Evolutionary conservation across 148 eudicot species (phyloP).

Genomic region (Vaccinium macrocarpon): DNA sequence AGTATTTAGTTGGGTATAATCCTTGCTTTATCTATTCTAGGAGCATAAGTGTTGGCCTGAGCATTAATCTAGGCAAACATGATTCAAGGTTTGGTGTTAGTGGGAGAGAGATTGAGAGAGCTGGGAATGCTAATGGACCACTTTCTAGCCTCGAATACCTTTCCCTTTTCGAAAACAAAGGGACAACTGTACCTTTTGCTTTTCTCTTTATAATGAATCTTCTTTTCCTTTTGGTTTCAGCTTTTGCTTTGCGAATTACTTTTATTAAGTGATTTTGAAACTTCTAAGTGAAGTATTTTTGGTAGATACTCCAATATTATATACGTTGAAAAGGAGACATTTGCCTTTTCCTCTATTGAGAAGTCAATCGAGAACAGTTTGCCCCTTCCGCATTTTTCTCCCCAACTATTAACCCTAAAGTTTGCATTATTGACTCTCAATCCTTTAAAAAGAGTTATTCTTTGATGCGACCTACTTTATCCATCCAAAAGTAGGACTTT

Average conservation of each 20-base stretch:
- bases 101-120: not conserved
- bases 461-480: not conserved
- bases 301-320: not conserved
- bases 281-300: conserved; percentile 18
- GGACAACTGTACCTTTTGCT: conserved; percentile 22
- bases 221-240: conserved; percentile 9
- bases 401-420: not conserved
- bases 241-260: conserved; percentile 24
- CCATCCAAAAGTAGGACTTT: not conserved
- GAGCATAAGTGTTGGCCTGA: not conserved
- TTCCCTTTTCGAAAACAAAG: conserved; percentile 22
- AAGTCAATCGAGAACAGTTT: conserved; percentile 7
- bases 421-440: not conserved
- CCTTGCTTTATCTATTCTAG: not conserved
- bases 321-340: conserved; percentile 13
- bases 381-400: not conserved
- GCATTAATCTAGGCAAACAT: conserved; percentile 5
- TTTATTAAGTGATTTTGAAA: conserved; percentile 19
- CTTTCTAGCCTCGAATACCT: conserved; percentile 23
- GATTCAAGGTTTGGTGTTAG: conserved; percentile 13
- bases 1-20: not conserved
- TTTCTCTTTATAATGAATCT: conserved; percentile 29
- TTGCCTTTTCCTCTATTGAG: not conserved
- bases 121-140: conserved; percentile 10
- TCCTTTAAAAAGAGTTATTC: not conserved